A percentile compares a stretch with the other conserved stretches of the same genome.
phyloP scores from a whole-genome alignment of 768 basidiomycete genomes.

The Sutorius australiensis region DNA sequence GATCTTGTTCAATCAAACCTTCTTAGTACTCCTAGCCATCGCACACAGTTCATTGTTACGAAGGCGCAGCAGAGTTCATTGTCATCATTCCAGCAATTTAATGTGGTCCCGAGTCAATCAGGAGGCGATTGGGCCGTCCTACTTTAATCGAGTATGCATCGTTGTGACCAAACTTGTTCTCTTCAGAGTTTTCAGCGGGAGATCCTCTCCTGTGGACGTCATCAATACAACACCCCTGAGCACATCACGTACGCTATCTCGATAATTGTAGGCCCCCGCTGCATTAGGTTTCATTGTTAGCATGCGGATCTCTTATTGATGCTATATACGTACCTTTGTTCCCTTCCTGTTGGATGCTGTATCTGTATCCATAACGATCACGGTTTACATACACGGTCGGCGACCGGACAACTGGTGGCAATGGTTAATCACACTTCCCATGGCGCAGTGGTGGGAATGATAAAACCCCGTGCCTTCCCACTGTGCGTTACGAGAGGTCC shows the following conservation, averaged over 20 bases:
- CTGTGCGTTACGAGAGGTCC: conserved; percentile 4
- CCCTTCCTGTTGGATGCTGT: conserved; percentile 1
- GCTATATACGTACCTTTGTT: conserved; percentile 48
- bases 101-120: conserved; percentile 58
- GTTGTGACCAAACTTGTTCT: conserved; percentile 50
- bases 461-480: conserved; percentile 25
- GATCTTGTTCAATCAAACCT: conserved; percentile 43
- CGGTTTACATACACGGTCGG: conserved; percentile 37
- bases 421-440: conserved; percentile 5
- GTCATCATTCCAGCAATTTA: conserved; percentile 50
- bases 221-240: conserved; percentile 48
- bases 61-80: conserved; percentile 54
- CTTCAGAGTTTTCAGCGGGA: conserved; percentile 47
- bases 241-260: conserved; percentile 54
- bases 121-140: conserved; percentile 37
- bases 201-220: conserved; percentile 43
- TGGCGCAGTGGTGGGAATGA: conserved; percentile 11
- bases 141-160: conserved; percentile 38
- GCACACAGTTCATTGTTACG: conserved; percentile 49
- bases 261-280: conserved; percentile 58
- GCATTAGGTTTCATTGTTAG: conserved; percentile 53
- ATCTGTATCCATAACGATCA: conserved; percentile 5
- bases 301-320: conserved; percentile 58
- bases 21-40: conserved; percentile 51
- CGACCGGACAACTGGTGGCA: conserved; percentile 7